Evolutionary conservation across 768 basidiomycete species (phyloP), one percentile per base, ranked within the genome.

Genomic region (Gymnopilus dilepis): DNA sequence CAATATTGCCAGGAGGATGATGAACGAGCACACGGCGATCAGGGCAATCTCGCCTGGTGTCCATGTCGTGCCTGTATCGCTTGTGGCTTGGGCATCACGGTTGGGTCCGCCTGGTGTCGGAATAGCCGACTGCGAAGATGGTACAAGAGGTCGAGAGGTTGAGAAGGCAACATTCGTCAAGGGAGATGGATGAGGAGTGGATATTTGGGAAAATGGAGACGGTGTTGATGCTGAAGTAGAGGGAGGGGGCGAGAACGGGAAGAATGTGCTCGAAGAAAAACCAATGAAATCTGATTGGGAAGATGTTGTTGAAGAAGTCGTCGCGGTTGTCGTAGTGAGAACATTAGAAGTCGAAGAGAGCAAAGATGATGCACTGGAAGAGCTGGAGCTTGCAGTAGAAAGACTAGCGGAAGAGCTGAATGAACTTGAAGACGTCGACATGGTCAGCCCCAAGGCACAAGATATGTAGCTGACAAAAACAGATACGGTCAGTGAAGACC

Each of bases 41-140:
- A 54, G 11, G 3, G 59, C 59, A 13, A 60, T 55, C 6, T 43
- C 40, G 24, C 52, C 59, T 55, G 21, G 30, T 22, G 31, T 15
- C 42, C 42, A 53, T 12, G 33, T 6, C 55, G 51, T 0, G 31
- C 37, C n/a, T 30, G 31, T 21, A n/a, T 38, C 12, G 24, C 17
- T 24, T 17, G 51, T 15, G 31, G 28, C 31, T 43, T 22, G 52
- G 31, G 13, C 33, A 7, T 24, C 52, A 15, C 31, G 19, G 9
- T 9, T 17, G 47, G 15, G 47, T 9, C 11, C 12, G 51, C 28
- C 33, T 4, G 51, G 7, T 52, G 33, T 31, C 24, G 48, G 30
- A 26, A 12, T 11, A 12, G n/a, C 11, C 8, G 43, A 45, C 12
- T 45, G 43, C 21, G 21, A 2, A 7, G 26, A 22, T 11, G 43